Base-by-base conservation (phyloP, 1,139 yeast species). In the Nakaseomyces sp. region DNA sequence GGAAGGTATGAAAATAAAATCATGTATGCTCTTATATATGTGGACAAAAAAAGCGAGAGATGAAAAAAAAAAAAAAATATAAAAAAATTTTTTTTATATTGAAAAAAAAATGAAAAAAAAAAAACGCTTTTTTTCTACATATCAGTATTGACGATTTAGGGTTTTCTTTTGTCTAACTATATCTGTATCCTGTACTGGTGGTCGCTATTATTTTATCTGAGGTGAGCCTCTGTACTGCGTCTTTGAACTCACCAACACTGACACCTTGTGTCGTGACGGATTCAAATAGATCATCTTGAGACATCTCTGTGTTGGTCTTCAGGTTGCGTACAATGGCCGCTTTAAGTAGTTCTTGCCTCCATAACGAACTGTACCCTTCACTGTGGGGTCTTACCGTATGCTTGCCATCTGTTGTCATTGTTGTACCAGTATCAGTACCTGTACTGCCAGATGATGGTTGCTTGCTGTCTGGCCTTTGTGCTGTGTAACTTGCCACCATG, bases 201-300 rank as follows among this genome's bases (percentile, higher is more conserved):
- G 24, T 13, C 16, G 32, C 40, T 12, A 57, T 46, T 20, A 43
- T 45, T 22, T 45, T 46, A 18, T 52, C 56, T 1, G 38, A 22
- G 3, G 49, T 39, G 3, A 44, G 24, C 10, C 43, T 45, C 2
- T 48, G 31, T 13, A 61, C 37, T 3, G 64, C 63, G 13, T 56
- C 58, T 28, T 51, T 55, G 45, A 58, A 58, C 24, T 61, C 65
- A 10, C 64, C 64, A 2, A 57, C 45, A 46, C 64, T 61, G 28
- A 51, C 43, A 2, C 63, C 64, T 4, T 40, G 43, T 1, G 41
- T 19, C 9, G 44, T 41, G 5, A 54, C 52, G 13, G 40, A 32
- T 1, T 45, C 43, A 5, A 43, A 30, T 12, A 60, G 41, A 6
- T 40, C 44, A 5, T 49, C 49, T 31, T 43, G 45, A 4, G 47